Evolutionary conservation across 176 grass and related monocot species (phyloP).

Genomic region (Musa troglodytarum): DNA sequence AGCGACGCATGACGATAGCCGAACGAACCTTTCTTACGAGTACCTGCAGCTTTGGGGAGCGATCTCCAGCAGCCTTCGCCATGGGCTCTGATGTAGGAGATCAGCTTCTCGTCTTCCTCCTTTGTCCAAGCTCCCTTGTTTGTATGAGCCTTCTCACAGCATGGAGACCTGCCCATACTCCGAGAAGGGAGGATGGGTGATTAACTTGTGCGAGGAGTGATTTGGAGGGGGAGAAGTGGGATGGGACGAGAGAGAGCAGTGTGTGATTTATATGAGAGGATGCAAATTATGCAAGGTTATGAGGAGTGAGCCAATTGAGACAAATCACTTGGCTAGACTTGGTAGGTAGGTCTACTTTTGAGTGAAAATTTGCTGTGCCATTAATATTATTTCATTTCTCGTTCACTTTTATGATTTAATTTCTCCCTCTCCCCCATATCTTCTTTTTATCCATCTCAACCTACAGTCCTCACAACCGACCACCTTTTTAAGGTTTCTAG

Average conservation of each 20-base stretch:
- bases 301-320: background rate
- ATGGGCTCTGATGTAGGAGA: slow-evolving; percentile 68
- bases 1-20: background rate
- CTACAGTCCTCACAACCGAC: no score
- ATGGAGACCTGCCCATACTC: slow-evolving; percentile 84
- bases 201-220: no score
- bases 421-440: no score
- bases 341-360: background rate
- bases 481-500: no score
- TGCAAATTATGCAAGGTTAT: no score
- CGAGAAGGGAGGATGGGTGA: background rate
- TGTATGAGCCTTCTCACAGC: slow-evolving; percentile 89
- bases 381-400: background rate
- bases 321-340: background rate
- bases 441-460: no score
- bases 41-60: slow-evolving; percentile 77
- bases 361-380: background rate
- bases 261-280: background rate
- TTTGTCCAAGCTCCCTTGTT: slow-evolving; percentile 97
- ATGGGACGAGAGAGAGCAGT: background rate
- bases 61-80: slow-evolving; percentile 87
- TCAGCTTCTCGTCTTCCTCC: slow-evolving; percentile 75
- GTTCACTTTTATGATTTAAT: background rate
- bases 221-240: background rate
- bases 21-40: no score